Base-by-base conservation (phyloP, 164 flowering plant genomes). In the Liquidambar formosana region DNA sequence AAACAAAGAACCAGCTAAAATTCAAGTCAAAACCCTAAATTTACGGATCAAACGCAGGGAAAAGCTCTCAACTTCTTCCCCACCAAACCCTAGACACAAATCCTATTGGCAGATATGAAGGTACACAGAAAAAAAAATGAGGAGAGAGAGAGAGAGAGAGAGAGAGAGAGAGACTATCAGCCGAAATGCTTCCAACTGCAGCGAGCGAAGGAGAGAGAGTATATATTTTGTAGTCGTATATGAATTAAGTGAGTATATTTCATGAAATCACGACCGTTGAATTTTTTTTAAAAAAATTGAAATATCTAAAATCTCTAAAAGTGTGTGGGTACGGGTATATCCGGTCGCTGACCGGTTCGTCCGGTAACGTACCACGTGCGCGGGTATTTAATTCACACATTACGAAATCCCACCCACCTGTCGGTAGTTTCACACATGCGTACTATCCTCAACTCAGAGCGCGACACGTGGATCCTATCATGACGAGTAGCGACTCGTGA, bases 361-460 rank as follows among this genome's bases (percentile, higher is more conserved):
- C 79, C 75, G 57, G 76, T 76, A 28, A 33, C 45, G 1, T 6
- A 73, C 51, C 82, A 83, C 86, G 86, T 83, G 86, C 79, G 69
- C 28, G 10, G 46, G 22, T 21, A 23, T 12, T 18, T 52, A 67
- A 33, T 59, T 38, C 63, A 28, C 45, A 2, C 60, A 59, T 4
- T 10, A 27, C 18, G 10, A 14, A 26, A 28, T 18, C 63, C 3
- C 45, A 28, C 48, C 43, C 65, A 65, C 60, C 51, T 38, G 75
- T 71, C 70, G 58, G 74, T 64, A 62, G 45, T 5, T 16, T 21
- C 11, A 33, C 60, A 23, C 5, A 22, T 53, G 11, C 19, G 22
- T 22, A 11, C 60, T 12, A 26, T 57, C 33, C 1, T 57, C 60
- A 12, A 23, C 26, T 57, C 26, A 25, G 16, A 25, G 14, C 0